A percentile compares a stretch with the other conserved stretches of the same genome.
phyloP scores from a whole-genome alignment of 805 yeast species.

The Candida oleophila region DNA sequence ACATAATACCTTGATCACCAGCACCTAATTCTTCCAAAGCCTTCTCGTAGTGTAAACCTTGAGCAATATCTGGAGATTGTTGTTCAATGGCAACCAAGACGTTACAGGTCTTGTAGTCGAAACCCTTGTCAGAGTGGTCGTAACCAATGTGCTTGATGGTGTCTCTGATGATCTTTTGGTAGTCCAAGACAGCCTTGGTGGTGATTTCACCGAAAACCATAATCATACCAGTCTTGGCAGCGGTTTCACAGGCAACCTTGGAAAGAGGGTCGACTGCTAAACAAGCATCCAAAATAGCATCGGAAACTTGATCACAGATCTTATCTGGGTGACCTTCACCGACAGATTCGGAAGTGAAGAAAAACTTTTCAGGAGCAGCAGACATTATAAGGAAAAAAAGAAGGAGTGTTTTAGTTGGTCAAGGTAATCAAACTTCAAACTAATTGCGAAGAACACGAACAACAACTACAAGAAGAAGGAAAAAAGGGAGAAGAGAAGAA shows the following conservation, averaged over 20 bases:
- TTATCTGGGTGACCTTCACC: slow-evolving; percentile 96
- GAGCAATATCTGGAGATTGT: slow-evolving; percentile 99
- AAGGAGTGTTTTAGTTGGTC: neutral
- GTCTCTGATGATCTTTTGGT: slow-evolving; percentile 96
- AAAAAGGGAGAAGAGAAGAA: slow-evolving; percentile 5
- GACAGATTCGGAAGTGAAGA: slow-evolving; percentile 83
- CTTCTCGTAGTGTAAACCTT: slow-evolving; percentile 96
- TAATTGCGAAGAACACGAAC: neutral
- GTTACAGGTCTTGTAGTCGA: slow-evolving; percentile 99
- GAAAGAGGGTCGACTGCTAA: slow-evolving; percentile 93
- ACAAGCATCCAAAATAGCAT: slow-evolving; percentile 98
- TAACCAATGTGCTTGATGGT: slow-evolving; percentile 98
- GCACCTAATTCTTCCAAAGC: slow-evolving; percentile 98
- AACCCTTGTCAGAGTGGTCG: slow-evolving; percentile 93
- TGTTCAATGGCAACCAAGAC: slow-evolving; percentile 98
- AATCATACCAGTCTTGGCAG: slow-evolving; percentile 98
- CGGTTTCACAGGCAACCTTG: slow-evolving; percentile 99
- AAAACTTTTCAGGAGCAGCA: slow-evolving; percentile 38
- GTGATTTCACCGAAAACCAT: slow-evolving; percentile 99
- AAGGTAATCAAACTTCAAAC: slow-evolving; percentile 1
- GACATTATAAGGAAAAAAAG: slow-evolving; percentile 3
- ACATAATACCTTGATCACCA: slow-evolving; percentile 99
- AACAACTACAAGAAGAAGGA: neutral
- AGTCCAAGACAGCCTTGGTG: slow-evolving; percentile 92
- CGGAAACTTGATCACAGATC: slow-evolving; percentile 98